Evolutionary conservation across 495 filamentous ascomycete genomes (phyloP), one percentile per base, ranked within the genome.

Genomic region (Penicillium soppii): DNA sequence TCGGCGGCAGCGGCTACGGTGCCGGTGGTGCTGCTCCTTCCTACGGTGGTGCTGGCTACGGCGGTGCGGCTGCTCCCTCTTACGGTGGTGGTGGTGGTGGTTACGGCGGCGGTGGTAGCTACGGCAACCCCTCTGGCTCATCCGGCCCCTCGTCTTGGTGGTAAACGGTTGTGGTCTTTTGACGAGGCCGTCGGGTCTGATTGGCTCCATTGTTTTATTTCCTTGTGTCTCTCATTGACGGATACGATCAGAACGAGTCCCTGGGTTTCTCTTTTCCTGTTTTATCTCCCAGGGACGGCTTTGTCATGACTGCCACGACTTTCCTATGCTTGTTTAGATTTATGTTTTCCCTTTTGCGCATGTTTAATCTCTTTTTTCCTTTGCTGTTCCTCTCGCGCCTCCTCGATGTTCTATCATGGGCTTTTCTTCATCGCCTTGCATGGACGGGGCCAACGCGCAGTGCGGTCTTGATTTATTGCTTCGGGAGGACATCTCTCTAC

Each of bases 111-210:
- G 72, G 76, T 45, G 84, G 87, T 54, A 66, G 79, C 61, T 90
- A 91, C 68, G 92, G 91, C 66, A 95, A 95, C 75, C 90, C 90
- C 50, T 86, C 86, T 47, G 90, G 89, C 60, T 77, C 85, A 58
- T 87, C 85, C 51, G 88, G 87, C 58, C 87, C 88, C 69, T 89
- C 84, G 54, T 92, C 87, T 57, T 98, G 94, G 94, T 98, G 92
- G 94, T 97, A 96, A 80, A 84, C 59, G 54, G 60, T 71, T 65
- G 73, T 75, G 70, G 67, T 75, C 68, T 68, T 57, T 58, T 71
- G 71, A 72, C 67, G 70, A 71, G 67, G 74, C 70, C 63, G 63
- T 68, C 59, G 57, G 59, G 62, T 75, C 72, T 74, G 70, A 70
- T 70, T 72, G 64, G 65, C 63, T 72, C 66, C 64, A 60, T 52